A percentile compares a stretch with the other conserved stretches of the same genome.
Evolutionary conservation across 2,329 filamentous ascomycete species (phyloP).

Genomic region (Phyllosticta citribraziliensis): DNA sequence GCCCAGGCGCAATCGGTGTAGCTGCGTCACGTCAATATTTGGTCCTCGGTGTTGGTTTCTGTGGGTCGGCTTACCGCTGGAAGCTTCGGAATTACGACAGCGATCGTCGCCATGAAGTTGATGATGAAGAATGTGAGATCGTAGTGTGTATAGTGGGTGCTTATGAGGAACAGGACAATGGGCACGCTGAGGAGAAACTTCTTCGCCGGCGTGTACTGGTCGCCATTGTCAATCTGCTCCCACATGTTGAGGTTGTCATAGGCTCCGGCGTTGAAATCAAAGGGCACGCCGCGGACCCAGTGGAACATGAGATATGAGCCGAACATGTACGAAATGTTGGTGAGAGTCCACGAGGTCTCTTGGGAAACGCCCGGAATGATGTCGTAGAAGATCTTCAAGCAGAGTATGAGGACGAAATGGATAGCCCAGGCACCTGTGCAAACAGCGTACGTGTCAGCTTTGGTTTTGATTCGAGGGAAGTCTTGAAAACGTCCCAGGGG

Average conservation of each 20-base stretch:
- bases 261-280: constrained; percentile 96
- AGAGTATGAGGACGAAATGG: constrained; percentile 83
- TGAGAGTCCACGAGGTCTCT: constrained; percentile 96
- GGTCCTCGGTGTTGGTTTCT: background rate
- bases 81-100: constrained; percentile 90
- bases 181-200: constrained; percentile 95
- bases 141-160: constrained; percentile 98
- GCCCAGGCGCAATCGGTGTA: constrained; percentile 30
- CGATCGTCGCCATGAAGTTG: constrained; percentile 87
- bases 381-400: constrained; percentile 93
- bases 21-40: constrained; percentile 15
- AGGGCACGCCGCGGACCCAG: constrained; percentile 93
- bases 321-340: constrained; percentile 98
- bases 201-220: constrained; percentile 97
- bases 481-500: background rate
- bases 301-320: constrained; percentile 99
- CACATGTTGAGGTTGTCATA: constrained; percentile 99
- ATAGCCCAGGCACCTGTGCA: constrained; percentile 90
- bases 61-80: constrained; percentile 63
- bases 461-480: background rate
- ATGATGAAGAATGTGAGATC: constrained; percentile 94
- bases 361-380: constrained; percentile 93
- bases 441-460: constrained; percentile 1
- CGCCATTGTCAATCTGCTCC: constrained; percentile 99
- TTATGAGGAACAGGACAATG: constrained; percentile 86